Base-by-base conservation (phyloP, 371 early-diverging fungal genomes). In the Rhizopus delemar region DNA sequence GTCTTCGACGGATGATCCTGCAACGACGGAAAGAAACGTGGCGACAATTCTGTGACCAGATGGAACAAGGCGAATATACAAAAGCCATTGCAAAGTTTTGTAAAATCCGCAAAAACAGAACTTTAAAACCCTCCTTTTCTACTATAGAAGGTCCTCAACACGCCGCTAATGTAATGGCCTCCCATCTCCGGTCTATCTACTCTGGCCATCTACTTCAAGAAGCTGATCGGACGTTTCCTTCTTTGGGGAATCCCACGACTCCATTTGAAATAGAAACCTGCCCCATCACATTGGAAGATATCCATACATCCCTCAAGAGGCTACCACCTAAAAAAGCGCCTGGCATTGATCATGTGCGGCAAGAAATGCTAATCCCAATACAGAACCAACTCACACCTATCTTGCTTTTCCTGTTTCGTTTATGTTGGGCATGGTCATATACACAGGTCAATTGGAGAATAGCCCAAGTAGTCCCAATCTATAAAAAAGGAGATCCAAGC, bases 291-390 rank as follows among this genome's bases (percentile, higher is more conserved):
- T 0, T 39, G 3, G 54, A 53, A n/a, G 12, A 13, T 12, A 15
- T 51, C 12, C 51, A 34, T 16, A 8, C 36, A 12, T 41, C 32
- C 29, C 22, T 29, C 48, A 38, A 12, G 38, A 7, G 12, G 12
- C 12, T 38, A 38, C 12, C 75, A 79, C 38, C 59, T 38, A 38
- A 38, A 7, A 38, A 38, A 12, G 38, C 2, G 7, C 38, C 38
- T 8, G 38, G 38, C 2, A 7, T 12, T 38, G 38, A 38, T 38
- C 38, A 12, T 38, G 7, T 38, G 0, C 64, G 51, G 16, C 34
- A 46, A 3, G 6, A 22, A 22, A 22, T 22, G 22, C 22, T 22
- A 22, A 22, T 22, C 0, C 22, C 22, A 22, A 22, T 22, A 22
- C 22, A 22, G 22, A 22, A 22, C 2, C 2, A 22, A 22, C 22